Evolutionary conservation across 768 basidiomycete species (phyloP).

Genomic region (Tylopilus rubrobrunneus): DNA sequence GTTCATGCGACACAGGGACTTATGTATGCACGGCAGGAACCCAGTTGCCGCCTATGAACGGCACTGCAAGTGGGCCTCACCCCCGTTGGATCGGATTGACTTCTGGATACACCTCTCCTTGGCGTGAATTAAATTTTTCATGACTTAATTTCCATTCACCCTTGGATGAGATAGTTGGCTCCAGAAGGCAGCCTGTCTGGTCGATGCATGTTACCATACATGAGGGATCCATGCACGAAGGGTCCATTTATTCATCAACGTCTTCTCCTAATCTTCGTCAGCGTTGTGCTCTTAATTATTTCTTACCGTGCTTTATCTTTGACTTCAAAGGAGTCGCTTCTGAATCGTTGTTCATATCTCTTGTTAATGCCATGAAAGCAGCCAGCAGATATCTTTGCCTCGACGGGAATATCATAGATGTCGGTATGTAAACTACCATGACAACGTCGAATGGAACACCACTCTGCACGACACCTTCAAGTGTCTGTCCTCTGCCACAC

Average conservation of each 20-base stretch:
- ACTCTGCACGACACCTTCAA: neutral
- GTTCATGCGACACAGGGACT: constrained; percentile 15
- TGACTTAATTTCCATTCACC: constrained; percentile 17
- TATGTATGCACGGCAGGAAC: constrained; percentile 21
- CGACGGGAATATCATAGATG: constrained; percentile 4
- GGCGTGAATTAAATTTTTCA: constrained; percentile 13
- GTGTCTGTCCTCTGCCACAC: neutral
- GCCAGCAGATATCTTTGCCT: neutral
- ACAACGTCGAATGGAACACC: neutral
- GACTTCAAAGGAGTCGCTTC: neutral
- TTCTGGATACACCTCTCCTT: constrained; percentile 7
- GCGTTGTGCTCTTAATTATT: constrained; percentile 8
- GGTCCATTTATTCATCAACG: constrained; percentile 3
- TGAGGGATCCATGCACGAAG: neutral
- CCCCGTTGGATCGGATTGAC: constrained; percentile 12
- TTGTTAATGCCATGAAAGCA: neutral
- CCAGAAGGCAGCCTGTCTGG: neutral
- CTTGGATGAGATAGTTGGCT: neutral
- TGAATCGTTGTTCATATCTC: neutral
- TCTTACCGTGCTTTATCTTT: neutral
- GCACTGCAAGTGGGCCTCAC: constrained; percentile 20
- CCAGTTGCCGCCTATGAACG: constrained; percentile 8
- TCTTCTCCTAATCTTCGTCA: constrained; percentile 1
- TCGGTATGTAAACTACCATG: constrained; percentile 2
- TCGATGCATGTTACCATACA: neutral